Evolutionary conservation across 192 early-diverging fungal genomes (phyloP).

Genomic region (Coemansia asiatica): DNA sequence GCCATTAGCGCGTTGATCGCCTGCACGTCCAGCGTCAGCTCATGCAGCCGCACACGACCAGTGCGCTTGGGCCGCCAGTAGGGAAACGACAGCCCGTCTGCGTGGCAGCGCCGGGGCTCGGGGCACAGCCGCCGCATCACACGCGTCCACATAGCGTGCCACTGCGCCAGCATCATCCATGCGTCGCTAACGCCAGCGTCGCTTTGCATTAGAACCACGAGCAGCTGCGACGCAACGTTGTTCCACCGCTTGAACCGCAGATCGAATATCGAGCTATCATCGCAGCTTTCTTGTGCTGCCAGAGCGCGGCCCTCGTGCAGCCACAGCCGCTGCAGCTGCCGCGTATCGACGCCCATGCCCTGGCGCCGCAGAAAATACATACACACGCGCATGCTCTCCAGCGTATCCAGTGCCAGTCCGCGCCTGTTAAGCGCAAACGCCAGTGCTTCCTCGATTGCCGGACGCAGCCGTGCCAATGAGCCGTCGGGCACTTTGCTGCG

Average conservation of each 20-base stretch:
- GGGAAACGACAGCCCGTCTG: constrained; percentile 20
- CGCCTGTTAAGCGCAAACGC: constrained; percentile 40
- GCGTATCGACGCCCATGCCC: background rate
- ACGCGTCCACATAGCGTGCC: constrained; percentile 35
- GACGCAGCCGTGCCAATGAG: constrained; percentile 9
- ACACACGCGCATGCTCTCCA: constrained; percentile 40
- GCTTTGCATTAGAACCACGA: constrained; percentile 8
- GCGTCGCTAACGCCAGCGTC: background rate
- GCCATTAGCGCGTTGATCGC: constrained; percentile 19
- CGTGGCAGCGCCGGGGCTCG: constrained; percentile 19
- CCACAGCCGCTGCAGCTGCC: constrained; percentile 25
- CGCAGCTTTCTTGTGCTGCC: background rate
- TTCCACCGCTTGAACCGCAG: constrained; percentile 51
- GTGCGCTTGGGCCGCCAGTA: constrained; percentile 41
- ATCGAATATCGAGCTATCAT: constrained; percentile 8
- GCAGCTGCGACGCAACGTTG: constrained; percentile 39
- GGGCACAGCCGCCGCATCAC: constrained; percentile 34
- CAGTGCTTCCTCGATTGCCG: constrained; percentile 45
- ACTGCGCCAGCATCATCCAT: constrained; percentile 14
- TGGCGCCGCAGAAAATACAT: constrained; percentile 28
- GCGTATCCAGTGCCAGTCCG: constrained; percentile 24
- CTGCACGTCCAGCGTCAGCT: constrained; percentile 36
- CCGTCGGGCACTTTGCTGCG: constrained; percentile 27
- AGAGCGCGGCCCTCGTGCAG: constrained; percentile 11
- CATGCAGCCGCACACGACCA: constrained; percentile 30